A percentile compares a stretch with the other conserved stretches of the same genome.
Conservation (phyloP, 1,139 yeast genomes). For the Debaryomyces singareniensis region DNA sequence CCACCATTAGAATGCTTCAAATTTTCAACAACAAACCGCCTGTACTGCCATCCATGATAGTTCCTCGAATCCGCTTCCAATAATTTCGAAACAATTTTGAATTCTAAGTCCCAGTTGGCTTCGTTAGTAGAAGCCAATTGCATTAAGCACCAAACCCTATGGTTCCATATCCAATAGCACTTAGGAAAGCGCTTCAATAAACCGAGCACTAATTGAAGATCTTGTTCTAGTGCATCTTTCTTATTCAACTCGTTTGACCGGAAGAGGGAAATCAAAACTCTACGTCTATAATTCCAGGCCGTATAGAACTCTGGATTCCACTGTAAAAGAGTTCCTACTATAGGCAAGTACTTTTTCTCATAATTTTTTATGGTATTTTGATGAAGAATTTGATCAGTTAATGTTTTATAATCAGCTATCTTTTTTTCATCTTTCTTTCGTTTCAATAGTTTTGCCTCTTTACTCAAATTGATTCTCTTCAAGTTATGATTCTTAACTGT, state of each 20-base stretch:
- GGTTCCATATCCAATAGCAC: slow-evolving; percentile 96
- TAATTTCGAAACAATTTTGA: slow-evolving; percentile 61
- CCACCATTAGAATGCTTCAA: slow-evolving; percentile 17
- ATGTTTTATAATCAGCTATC: slow-evolving; percentile 47
- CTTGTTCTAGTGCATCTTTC: slow-evolving; percentile 44
- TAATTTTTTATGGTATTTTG: slow-evolving; percentile 25
- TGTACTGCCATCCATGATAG: slow-evolving; percentile 94
- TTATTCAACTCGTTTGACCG: slow-evolving; percentile 10
- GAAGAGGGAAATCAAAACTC: slow-evolving; percentile 43
- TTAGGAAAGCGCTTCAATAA: slow-evolving; percentile 70
- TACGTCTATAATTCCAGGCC: slow-evolving; percentile 85
- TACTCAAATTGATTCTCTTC: slow-evolving; percentile 51
- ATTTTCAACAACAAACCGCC: slow-evolving; percentile 61
- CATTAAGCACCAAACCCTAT: slow-evolving; percentile 75
- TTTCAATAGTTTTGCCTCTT: slow-evolving; percentile 52
- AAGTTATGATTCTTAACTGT: slow-evolving; percentile 57
- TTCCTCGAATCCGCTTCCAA: slow-evolving; percentile 73
- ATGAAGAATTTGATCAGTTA: slow-evolving; percentile 38
- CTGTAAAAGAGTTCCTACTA: slow-evolving; percentile 46
- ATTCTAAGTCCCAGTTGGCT: slow-evolving; percentile 63
- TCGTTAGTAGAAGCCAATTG: slow-evolving; percentile 38
- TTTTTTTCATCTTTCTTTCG: slow-evolving; percentile 45
- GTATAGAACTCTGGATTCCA: slow-evolving; percentile 86
- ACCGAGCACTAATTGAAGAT: slow-evolving; percentile 54
- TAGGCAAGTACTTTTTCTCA: slow-evolving; percentile 38